Base-by-base conservation (phyloP, 129 eudicot genomes). In the Sambucus nigra region DNA sequence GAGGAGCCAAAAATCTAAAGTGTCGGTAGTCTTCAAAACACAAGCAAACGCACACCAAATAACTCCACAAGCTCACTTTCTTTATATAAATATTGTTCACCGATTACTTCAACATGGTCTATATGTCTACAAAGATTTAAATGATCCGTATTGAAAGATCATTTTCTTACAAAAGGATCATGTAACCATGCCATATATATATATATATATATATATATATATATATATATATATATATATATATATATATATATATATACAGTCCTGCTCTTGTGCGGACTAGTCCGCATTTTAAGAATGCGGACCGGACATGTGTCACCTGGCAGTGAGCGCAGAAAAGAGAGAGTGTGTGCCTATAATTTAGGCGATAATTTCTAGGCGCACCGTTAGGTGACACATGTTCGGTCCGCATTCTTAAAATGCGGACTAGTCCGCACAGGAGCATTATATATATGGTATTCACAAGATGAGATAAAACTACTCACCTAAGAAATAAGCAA, bases 361-460 rank as follows among this genome's bases (percentile, higher is more conserved):
- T n/a, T n/a, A n/a, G n/a, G n/a, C n/a, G n/a, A n/a, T n/a, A n/a
- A n/a, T n/a, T n/a, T n/a, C n/a, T n/a, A n/a, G n/a, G n/a, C n/a
- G n/a, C n/a, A n/a, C n/a, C n/a, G n/a, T n/a, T n/a, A n/a, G n/a
- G n/a, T n/a, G n/a, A n/a, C n/a, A n/a, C n/a, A n/a, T n/a, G n/a
- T n/a, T n/a, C n/a, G n/a, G n/a, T n/a, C n/a, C n/a, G n/a, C n/a
- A n/a, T n/a, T n/a, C n/a, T n/a, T n/a, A n/a, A n/a, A n/a, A n/a
- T n/a, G n/a, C n/a, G n/a, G n/a, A n/a, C n/a, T n/a, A n/a, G n/a
- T n/a, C n/a, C n/a, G n/a, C n/a, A n/a, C n/a, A n/a, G n/a, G n/a
- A n/a, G n/a, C n/a, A n/a, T n/a, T n/a, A 6, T 25, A 15, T 8
- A 5, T 25, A 20, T 53, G 10, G 42, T 64, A 77, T 77, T 55